A percentile compares a stretch with the other conserved stretches of the same genome.
Evolutionary conservation across 2,329 filamentous ascomycete genomes (phyloP).

Genomic region (Metarhizium sp.): DNA sequence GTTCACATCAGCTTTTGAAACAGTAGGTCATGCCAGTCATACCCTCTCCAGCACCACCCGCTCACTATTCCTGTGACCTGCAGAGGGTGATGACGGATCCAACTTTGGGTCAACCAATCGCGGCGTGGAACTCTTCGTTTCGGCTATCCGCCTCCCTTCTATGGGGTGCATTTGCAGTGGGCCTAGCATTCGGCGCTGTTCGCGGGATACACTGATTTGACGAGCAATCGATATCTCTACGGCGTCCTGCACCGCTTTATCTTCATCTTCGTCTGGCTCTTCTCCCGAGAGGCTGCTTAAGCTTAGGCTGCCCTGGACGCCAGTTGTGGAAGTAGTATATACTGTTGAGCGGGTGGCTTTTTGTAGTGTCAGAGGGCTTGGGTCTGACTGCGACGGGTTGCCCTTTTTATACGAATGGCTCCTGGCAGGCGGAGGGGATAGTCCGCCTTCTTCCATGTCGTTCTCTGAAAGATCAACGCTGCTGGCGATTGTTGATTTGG

Average conservation of each 20-base stretch:
- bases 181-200: slow-evolving; percentile 51
- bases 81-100: slow-evolving; percentile 19
- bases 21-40: slow-evolving; percentile 12
- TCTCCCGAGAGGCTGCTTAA: neutral
- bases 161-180: slow-evolving; percentile 31
- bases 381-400: neutral
- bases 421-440: neutral
- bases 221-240: slow-evolving; percentile 59
- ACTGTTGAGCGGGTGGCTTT: neutral
- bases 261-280: slow-evolving; percentile 10
- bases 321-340: neutral
- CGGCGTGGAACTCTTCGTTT: slow-evolving; percentile 34
- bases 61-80: slow-evolving; percentile 41
- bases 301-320: neutral
- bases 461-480: neutral
- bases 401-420: neutral
- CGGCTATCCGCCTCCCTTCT: slow-evolving; percentile 15
- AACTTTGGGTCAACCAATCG: slow-evolving; percentile 32
- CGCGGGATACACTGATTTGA: slow-evolving; percentile 55
- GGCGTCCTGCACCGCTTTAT: slow-evolving; percentile 37
- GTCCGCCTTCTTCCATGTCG: neutral
- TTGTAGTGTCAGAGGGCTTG: neutral
- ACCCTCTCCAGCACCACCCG: slow-evolving; percentile 40
- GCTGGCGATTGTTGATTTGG: slow-evolving; percentile 1
- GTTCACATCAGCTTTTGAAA: neutral